Evolutionary conservation across 2,329 filamentous ascomycete genomes (phyloP).

Genomic region (Arthroderma sp.): DNA sequence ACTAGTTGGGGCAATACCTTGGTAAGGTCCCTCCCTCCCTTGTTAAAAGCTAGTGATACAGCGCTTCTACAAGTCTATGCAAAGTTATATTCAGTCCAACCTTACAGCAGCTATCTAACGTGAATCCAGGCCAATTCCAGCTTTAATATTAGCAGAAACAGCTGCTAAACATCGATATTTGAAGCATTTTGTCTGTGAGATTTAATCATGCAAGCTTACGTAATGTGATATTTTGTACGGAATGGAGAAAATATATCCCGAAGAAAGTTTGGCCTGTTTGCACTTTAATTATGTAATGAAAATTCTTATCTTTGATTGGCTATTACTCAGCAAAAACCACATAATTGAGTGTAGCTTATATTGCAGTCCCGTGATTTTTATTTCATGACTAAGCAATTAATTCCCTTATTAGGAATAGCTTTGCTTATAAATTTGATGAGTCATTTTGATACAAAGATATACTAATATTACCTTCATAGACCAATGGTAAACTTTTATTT

Average conservation of each 20-base stretch:
- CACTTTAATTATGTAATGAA: not conserved
- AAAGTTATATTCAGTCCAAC: too few species aligned
- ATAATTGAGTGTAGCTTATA: not conserved
- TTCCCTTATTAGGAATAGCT: not conserved
- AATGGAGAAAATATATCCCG: not conserved
- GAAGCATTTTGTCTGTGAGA: not conserved
- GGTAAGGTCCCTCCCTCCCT: not conserved
- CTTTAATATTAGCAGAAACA: not conserved
- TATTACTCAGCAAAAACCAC: not conserved
- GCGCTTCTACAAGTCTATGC: not conserved
- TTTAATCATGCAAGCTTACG: not conserved
- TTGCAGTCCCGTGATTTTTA: not conserved
- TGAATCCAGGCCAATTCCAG: not conserved
- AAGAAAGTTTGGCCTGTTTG: not conserved
- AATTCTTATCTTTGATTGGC: not conserved
- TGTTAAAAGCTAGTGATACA: not conserved
- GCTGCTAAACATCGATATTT: not conserved
- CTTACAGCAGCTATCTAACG: not conserved
- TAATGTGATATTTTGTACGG: not conserved
- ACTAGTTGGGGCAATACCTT: not conserved
- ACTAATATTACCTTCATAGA: not conserved
- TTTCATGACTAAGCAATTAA: not conserved
- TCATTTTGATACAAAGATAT: not conserved
- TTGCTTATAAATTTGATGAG: not conserved
- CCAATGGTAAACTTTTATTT: too few species aligned